These are phyloP conservation scores for Trichophyton rubrum DNA, from an alignment of 2,329 filamentous ascomycete species.

Conservation along the genomic window DNA sequence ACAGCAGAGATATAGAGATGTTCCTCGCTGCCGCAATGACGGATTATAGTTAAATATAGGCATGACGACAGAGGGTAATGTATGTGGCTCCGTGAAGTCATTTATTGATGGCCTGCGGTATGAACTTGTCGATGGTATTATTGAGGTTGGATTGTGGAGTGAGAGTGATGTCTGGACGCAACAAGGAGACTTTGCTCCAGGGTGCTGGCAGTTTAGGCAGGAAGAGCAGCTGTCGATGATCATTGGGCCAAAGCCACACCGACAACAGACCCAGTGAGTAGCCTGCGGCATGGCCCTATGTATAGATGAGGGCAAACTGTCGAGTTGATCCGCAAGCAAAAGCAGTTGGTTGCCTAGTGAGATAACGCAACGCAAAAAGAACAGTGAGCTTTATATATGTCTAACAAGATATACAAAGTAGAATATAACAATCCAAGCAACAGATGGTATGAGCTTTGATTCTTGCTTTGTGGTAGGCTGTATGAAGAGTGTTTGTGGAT, in stretches of 20 bases:
- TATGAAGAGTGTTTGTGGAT: not conserved
- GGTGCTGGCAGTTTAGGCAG: conserved; percentile 20
- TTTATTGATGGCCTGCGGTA: not conserved
- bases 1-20: conserved; percentile 29
- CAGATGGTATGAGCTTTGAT: not conserved
- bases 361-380: not conserved
- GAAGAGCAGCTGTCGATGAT: conserved; percentile 16
- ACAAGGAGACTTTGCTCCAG: conserved; percentile 9
- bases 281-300: conserved; percentile 15
- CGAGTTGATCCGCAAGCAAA: not conserved
- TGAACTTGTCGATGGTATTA: not conserved
- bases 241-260: conserved; percentile 24
- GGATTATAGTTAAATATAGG: not conserved
- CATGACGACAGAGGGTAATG: not conserved
- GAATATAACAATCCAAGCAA: not conserved
- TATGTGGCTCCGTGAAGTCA: not conserved
- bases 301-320: not conserved
- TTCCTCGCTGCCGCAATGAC: conserved; percentile 8
- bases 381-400: not conserved
- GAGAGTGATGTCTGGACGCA: conserved; percentile 16
- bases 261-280: conserved; percentile 25
- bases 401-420: not conserved
- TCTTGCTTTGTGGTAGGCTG: not conserved
- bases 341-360: not conserved
- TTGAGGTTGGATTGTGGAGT: not conserved